These are phyloP conservation scores for Camellia lanceoleosa DNA, from an alignment of 148 eudicot species.

Conservation along the genomic window DNA sequence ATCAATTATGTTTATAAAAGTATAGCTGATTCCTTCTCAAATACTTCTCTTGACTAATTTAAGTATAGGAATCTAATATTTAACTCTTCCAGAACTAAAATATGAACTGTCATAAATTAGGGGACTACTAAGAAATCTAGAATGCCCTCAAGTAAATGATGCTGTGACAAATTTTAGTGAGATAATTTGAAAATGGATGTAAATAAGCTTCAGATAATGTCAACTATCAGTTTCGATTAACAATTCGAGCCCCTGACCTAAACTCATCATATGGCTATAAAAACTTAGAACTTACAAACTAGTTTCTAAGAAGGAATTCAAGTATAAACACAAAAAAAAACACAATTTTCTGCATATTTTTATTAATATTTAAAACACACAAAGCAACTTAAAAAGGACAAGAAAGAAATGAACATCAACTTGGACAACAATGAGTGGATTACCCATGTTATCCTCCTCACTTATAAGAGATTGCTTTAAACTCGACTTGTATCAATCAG, in stretches of 20 bases:
- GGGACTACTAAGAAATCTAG: neutral
- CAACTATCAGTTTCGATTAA: too few relatives aligned
- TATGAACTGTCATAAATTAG: neutral
- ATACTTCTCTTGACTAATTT: neutral
- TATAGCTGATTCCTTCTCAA: neutral
- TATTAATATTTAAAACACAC: constrained; percentile 4
- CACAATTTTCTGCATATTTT: neutral
- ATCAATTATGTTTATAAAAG: neutral
- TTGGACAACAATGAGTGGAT: constrained; percentile 5
- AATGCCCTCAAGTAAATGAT: neutral
- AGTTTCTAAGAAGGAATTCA: neutral
- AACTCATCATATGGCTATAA: neutral
- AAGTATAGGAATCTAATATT: neutral
- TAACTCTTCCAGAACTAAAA: neutral
- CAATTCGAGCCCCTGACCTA: too few relatives aligned
- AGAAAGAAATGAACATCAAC: neutral
- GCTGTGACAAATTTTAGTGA: neutral
- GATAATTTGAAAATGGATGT: too few relatives aligned
- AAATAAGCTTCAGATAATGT: too few relatives aligned
- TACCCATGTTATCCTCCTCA: constrained; percentile 98
- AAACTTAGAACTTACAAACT: neutral
- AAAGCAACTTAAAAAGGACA: neutral
- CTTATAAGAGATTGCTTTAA: constrained; percentile 85
- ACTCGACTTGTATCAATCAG: constrained; percentile 78
- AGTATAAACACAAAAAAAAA: neutral